phyloP scores from a whole-genome alignment of 371 early-diverging fungal genomes.

The Mortierella sp. region DNA sequence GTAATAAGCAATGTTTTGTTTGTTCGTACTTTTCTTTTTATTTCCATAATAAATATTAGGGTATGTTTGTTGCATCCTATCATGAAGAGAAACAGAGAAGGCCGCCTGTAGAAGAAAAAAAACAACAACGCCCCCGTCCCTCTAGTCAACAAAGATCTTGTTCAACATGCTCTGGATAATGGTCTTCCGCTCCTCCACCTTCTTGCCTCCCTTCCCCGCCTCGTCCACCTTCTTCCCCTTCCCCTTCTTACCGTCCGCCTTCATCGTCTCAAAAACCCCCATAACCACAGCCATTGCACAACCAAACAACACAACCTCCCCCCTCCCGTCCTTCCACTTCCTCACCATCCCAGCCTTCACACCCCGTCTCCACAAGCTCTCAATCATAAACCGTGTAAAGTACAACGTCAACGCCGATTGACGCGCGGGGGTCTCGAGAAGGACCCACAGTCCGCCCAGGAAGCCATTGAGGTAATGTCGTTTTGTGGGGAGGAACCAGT shows the following conservation, averaged over 20 bases:
- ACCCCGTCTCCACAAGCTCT: slow-evolving; percentile 38
- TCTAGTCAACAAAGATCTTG: slow-evolving; percentile 9
- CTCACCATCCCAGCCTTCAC: slow-evolving; percentile 28
- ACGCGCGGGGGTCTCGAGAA: slow-evolving; percentile 29
- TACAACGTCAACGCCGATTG: slow-evolving; percentile 42
- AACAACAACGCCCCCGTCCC: background rate
- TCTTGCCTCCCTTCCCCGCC: too few species aligned
- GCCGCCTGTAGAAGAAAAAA: background rate
- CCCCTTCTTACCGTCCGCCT: background rate
- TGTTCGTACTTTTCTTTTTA: too few species aligned
- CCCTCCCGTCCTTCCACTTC: slow-evolving; percentile 19
- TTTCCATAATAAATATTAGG: too few species aligned
- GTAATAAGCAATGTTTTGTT: too few species aligned
- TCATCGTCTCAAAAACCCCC: slow-evolving; percentile 17
- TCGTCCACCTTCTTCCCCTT: too few species aligned
- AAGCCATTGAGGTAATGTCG: slow-evolving; percentile 47
- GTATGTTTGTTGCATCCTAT: too few species aligned
- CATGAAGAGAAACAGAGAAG: background rate
- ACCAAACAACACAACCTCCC: slow-evolving; percentile 16
- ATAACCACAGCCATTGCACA: slow-evolving; percentile 17
- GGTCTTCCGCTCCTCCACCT: slow-evolving; percentile 9
- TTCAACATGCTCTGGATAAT: slow-evolving; percentile 8
- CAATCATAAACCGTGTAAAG: slow-evolving; percentile 44
- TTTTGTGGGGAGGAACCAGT: slow-evolving; percentile 17
- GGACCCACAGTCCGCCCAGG: slow-evolving; percentile 46